Conservation (phyloP, 2,329 filamentous ascomycete species). For the Colletotrichum agaves region DNA sequence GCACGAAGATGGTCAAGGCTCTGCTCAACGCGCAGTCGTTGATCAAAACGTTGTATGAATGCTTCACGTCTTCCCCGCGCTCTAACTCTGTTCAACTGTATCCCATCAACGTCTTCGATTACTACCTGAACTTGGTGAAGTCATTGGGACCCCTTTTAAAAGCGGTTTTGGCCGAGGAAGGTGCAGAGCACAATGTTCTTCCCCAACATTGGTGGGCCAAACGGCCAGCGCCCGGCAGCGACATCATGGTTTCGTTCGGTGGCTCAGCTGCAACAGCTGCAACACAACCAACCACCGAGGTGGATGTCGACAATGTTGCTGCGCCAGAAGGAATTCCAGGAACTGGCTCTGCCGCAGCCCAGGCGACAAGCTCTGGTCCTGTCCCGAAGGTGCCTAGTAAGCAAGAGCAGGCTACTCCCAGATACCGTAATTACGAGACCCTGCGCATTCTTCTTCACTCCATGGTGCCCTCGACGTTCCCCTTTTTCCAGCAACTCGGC, state of each 20-base stretch:
- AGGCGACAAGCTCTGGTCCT: conserved; percentile 33
- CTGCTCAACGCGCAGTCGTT: conserved; percentile 82
- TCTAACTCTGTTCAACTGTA: conserved; percentile 74
- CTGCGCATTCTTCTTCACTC: conserved; percentile 82
- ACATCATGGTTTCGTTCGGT: conserved; percentile 20
- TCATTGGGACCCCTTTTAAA: conserved; percentile 82
- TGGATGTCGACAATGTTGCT: conserved; percentile 45
- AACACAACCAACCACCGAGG: conserved; percentile 35
- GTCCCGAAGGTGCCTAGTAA: conserved; percentile 53
- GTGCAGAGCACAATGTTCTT: conserved; percentile 77
- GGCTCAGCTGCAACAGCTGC: background rate
- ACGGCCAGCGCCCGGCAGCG: conserved; percentile 30
- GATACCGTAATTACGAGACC: conserved; percentile 79
- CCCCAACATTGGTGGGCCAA: conserved; percentile 70
- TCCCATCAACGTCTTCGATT: conserved; percentile 84
- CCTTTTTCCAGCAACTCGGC: conserved; percentile 86
- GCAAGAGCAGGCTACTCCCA: conserved; percentile 54
- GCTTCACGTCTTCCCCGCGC: conserved; percentile 77
- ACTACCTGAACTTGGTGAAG: conserved; percentile 79
- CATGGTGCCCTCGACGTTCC: conserved; percentile 81
- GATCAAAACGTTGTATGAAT: conserved; percentile 77
- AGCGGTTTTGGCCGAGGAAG: conserved; percentile 86
- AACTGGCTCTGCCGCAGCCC: conserved; percentile 43
- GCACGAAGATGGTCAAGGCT: conserved; percentile 83
- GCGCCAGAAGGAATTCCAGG: conserved; percentile 47